phyloP scores from a whole-genome alignment of 2,329 filamentous ascomycete species.

The Aspergillus arachidicola region DNA sequence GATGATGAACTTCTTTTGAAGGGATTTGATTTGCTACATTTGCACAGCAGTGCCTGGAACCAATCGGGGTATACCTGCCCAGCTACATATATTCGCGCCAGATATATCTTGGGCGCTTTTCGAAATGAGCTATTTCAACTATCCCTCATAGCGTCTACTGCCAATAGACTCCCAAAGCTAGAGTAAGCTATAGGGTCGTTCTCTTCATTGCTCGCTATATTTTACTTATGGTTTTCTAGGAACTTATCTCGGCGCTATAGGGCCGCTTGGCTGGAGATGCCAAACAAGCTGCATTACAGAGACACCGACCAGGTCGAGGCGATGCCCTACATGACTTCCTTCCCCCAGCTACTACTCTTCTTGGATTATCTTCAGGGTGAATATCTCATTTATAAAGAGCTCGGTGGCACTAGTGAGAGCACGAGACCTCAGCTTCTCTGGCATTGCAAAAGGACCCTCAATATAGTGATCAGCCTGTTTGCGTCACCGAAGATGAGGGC shows the following conservation, averaged over 20 bases:
- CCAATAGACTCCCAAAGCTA: neutral
- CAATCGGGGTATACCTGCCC: neutral
- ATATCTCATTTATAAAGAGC: neutral
- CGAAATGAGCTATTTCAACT: neutral
- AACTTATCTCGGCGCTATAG: neutral
- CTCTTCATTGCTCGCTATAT: neutral
- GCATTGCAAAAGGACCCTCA: neutral
- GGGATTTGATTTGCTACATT: neutral
- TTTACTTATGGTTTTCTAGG: neutral
- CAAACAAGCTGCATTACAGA: neutral
- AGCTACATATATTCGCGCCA: neutral
- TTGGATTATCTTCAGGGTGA: neutral
- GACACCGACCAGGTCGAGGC: neutral
- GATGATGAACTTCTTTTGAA: neutral
- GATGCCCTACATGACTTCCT: neutral
- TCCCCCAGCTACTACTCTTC: neutral
- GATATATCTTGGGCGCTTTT: neutral
- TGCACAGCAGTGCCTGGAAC: neutral
- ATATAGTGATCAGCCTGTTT: neutral
- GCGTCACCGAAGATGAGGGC: neutral
- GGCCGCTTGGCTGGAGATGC: neutral
- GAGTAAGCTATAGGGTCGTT: neutral
- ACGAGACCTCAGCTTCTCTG: neutral
- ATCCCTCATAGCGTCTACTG: neutral
- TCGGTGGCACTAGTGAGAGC: neutral